Evolutionary conservation across 768 basidiomycete genomes (phyloP), one percentile per base, ranked within the genome.

Genomic region (Pleurotus pulmonarius): DNA sequence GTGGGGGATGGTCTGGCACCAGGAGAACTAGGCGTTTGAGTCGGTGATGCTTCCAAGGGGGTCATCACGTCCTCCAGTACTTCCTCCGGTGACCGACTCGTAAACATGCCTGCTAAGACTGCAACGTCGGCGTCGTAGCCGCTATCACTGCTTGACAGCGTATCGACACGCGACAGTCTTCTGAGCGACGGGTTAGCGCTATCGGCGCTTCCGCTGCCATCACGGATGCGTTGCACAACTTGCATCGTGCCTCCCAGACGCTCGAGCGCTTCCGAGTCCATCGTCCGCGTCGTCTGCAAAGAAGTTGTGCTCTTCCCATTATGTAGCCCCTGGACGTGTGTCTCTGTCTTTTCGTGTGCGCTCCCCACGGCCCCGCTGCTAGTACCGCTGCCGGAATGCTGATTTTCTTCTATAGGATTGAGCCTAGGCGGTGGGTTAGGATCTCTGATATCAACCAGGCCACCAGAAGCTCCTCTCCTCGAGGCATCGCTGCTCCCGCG

Each of bases 381-480:
- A 37, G 25, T 49, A 2, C 25, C 25, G 13, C 49, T 52, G 18
- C 51, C 51, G 3, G 77, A 75, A 41, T 74, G 69, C 13, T 69
- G 60, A 46, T 75, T 76, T 67, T 88, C 83, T 55, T 83, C 79
- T 52, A 89, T 83, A 2, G 82, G 71, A 45, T 75, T 72, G 4
- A 93, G 75, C 11, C 76, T 75, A 0, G 92, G 92, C 3, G 83
- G 82, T 1, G 91, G 89, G 51, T 86, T 85, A 0, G 93, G 92
- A 69, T 95, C 92, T 18, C 89, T 81, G 64, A 94, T 82, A 18
- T 90, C 86, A 12, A 76, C 66, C 18, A 70, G 63, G 9, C 56
- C 45, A 46, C 61, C 57, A 51, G 68, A 63, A 5, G 46, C 40
- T 15, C 24, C 43, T 29, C 40, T 12, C 56, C 70, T 65, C 55